A percentile compares a stretch with the other conserved stretches of the same genome.
phyloP scores from a whole-genome alignment of 1,284 basidiomycete genomes.

The Melampsora americana region DNA sequence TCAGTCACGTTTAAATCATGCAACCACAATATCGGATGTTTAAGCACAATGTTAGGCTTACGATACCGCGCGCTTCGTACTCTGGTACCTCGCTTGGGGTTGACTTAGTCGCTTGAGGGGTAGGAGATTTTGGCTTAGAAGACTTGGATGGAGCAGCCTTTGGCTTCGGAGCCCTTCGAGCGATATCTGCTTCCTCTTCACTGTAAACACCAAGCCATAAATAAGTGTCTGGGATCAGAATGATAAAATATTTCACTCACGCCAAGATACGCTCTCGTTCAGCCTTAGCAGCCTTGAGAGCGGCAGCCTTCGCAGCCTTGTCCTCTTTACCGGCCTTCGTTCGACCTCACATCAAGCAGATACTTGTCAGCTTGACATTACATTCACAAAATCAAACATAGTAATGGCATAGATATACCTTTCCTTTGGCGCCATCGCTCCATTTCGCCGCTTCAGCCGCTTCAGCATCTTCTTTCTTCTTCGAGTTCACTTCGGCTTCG shows the following conservation, averaged over 20 bases:
- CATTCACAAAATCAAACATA: too few species aligned
- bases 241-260: slow-evolving; percentile 17
- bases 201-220: neutral
- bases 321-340: slow-evolving; percentile 27
- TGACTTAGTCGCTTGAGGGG: neutral
- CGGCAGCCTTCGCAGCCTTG: slow-evolving; percentile 42
- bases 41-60: neutral
- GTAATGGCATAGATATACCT: neutral
- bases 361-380: slow-evolving; percentile 18
- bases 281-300: slow-evolving; percentile 23
- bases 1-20: too few species aligned
- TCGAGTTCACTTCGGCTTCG: slow-evolving; percentile 28
- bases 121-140: slow-evolving; percentile 3
- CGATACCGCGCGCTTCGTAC: slow-evolving; percentile 35
- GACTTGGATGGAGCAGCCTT: slow-evolving; percentile 21
- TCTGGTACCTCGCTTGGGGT: slow-evolving; percentile 17
- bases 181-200: slow-evolving; percentile 34
- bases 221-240: neutral
- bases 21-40: neutral
- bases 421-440: slow-evolving; percentile 41
- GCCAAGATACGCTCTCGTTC: slow-evolving; percentile 40
- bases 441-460: slow-evolving; percentile 39
- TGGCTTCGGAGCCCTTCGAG: slow-evolving; percentile 26
- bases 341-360: neutral
- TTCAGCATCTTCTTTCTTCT: slow-evolving; percentile 17